These are phyloP conservation scores for Globisporangium mamillatum DNA, from an alignment of 352 stramenopile species.

Conservation along the genomic window DNA sequence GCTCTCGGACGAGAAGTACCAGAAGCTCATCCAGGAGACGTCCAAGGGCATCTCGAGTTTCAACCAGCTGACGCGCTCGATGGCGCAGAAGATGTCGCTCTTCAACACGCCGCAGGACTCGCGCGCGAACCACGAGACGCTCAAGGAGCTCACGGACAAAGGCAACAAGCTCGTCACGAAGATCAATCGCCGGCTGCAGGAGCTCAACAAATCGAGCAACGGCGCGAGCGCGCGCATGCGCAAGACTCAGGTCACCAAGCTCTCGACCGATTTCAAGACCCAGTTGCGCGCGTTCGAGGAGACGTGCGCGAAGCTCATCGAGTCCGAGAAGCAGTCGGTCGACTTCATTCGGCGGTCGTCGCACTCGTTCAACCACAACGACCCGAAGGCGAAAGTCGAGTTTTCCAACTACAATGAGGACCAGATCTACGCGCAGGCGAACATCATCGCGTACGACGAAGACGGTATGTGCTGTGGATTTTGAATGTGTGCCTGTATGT, in stretches of 20 bases:
- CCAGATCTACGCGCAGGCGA: constrained; percentile 86
- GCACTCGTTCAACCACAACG: constrained; percentile 51
- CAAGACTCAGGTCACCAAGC: constrained; percentile 76
- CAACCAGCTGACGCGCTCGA: constrained; percentile 81
- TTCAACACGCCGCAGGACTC: constrained; percentile 84
- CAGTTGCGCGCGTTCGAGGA: constrained; percentile 74
- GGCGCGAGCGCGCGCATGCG: constrained; percentile 43
- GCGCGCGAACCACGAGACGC: constrained; percentile 74
- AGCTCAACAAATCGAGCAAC: constrained; percentile 62
- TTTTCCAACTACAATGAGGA: constrained; percentile 86
- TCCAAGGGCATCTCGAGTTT: constrained; percentile 86
- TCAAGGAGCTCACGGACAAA: constrained; percentile 81
- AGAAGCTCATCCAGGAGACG: constrained; percentile 75
- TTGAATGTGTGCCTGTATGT: constrained; percentile 1
- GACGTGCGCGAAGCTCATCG: constrained; percentile 63
- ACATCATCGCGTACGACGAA: constrained; percentile 83
- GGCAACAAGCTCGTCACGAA: constrained; percentile 78
- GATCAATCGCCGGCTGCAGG: constrained; percentile 73
- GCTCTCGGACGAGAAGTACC: constrained; percentile 62
- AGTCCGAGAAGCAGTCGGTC: constrained; percentile 71
- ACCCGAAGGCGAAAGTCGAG: constrained; percentile 33
- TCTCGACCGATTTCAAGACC: constrained; percentile 84
- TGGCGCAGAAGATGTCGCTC: constrained; percentile 86
- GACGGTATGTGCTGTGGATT: constrained; percentile 45
- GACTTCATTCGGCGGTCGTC: constrained; percentile 82